Evolutionary conservation across 2,329 filamentous ascomycete species (phyloP), one percentile per base, ranked within the genome.

Genomic region (Fusarium bactridioides): DNA sequence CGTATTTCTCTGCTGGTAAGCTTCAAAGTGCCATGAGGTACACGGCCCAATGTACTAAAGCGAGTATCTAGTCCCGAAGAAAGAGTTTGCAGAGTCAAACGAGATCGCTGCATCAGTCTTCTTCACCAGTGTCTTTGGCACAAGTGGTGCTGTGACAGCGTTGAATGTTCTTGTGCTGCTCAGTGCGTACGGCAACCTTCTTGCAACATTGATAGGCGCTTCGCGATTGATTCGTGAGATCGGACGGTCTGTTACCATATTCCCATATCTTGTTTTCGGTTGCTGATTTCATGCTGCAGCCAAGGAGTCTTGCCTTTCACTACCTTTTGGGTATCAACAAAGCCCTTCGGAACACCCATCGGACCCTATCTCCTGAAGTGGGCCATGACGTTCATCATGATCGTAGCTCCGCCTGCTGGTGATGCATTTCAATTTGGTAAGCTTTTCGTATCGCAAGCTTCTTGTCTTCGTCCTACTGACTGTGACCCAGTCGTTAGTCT

Each of bases 381-480:
- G 87, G 74, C 73, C 0, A 78, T 90, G 66, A 91, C 89, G 0
- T 76, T 88, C 9, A 73, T 91, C 51, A 89, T 91, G 86, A 90
- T 91, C 33, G 76, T 90, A 0, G 88, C 86, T 0, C 86, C 88
- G 1, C 89, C 90, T 0, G 87, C 88, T 2, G 89, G 90, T 4
- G 89, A 92, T 75, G 90, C 90, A 0, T 92, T 92, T 77, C 86
- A 87, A 60, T 91, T 91, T 71, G 82, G 86, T 86, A 75, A n/a
- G 79, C 70, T 4, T 5, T 13, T 15, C 7, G 3, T 3, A 12
- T 15, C 25, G 5, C 5, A 4, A 29, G 2, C 2, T 40, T 35
- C 3, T 11, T 1, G 2, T 10, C 11, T 54, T 50, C 3, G 81
- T 82, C 3, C 78, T 79, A 4, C 7, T 54, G 29, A 55, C 21